Evolutionary conservation across 208 protist species (phyloP), one percentile per base, ranked within the genome.

Genomic region (Trichomonas vaginalis): DNA sequence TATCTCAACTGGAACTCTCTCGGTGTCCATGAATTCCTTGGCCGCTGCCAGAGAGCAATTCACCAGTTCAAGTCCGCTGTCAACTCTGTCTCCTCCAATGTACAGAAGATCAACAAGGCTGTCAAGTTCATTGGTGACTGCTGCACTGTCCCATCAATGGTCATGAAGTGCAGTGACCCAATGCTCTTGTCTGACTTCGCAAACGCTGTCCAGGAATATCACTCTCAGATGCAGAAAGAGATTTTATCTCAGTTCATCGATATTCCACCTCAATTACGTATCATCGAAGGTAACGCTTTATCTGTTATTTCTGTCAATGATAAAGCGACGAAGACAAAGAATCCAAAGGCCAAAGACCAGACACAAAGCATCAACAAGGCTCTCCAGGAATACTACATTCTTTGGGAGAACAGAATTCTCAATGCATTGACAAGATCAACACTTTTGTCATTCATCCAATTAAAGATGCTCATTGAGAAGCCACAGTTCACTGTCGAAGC

Each of bases 1-100:
- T 97, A 98, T 96, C 98, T 99, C 96, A 99, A 99, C 97, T 99
- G 99, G 99, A 99, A 98, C 49, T 99, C 98, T 86, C 97, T 99
- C 14, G 98, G 98, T 95, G 99, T 99, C 95, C 97, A 97, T 23
- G 98, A 99, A 96, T 99, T 99, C 97, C 98, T 99, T 70, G 96
- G 96, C 82, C 97, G 96, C 83, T 98, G 98, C 96, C 98, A 98
- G 48, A 96, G 97, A 70, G 98, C 98, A 87, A 99, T 99, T 97
- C 98, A 97, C 49, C 98, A 98, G 96, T 99, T 99, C 96, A 97
- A 92, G 86, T 48, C 40, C 15, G 86, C 86, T n/a, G 86, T 45
- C 17, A 92, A 98, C 80, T 98, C 98, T 95, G 96, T 98, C 51
- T 98, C 98, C 83, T 98, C 98, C 70, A 98, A 99, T 96, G 98